Evolutionary conservation across 2,329 filamentous ascomycete species (phyloP), one percentile per base, ranked within the genome.

Genomic region (Thelonectria blattea): DNA sequence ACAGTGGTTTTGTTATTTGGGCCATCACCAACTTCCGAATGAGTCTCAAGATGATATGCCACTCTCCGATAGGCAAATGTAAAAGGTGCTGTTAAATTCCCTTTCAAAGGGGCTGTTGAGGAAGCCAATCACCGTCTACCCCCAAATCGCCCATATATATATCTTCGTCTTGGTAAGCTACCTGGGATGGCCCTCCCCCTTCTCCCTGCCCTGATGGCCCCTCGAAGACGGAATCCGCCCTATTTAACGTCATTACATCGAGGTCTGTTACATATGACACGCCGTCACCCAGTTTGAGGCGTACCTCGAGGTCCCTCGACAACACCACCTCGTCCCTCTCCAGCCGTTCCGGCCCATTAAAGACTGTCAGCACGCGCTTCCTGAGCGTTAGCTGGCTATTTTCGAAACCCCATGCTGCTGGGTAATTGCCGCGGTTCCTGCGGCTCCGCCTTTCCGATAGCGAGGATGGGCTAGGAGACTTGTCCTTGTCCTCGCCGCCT

Each of bases 261-360:
- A 52, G 24, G 27, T 52, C 50, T 7, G 50, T 52, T 24, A 52
- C 50, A 12, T 43, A 52, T 43, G 50, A 43, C 15, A 30, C 24
- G 4, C 50, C 50, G 9, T 52, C 37, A 15, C 37, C 3, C 37
- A 52, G 22, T 12, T 52, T 52, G 6, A 52, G 10, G 12, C 50
- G 37, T 3, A 52, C 10, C 14, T 52, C 50, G 10, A 52, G 37
- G 14, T 52, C 50, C 20, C 22, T 52, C 9, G 50, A 52, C 4
- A 52, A 9, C 50, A 52, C 3, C 2, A 32, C 18, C 14, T 52
- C 50, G 20, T 45, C 14, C n/a, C 15, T 52, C 2, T 14, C 37
- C 10, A 52, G 10, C 6, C 50, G 37, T 4, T 9, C 24, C 4
- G 37, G 14, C 3, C 50, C 50, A 15, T 32, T 14, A 11, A 52